phyloP scores from a whole-genome alignment of 2,329 filamentous ascomycete species.

The Xylariaceae sp. region DNA sequence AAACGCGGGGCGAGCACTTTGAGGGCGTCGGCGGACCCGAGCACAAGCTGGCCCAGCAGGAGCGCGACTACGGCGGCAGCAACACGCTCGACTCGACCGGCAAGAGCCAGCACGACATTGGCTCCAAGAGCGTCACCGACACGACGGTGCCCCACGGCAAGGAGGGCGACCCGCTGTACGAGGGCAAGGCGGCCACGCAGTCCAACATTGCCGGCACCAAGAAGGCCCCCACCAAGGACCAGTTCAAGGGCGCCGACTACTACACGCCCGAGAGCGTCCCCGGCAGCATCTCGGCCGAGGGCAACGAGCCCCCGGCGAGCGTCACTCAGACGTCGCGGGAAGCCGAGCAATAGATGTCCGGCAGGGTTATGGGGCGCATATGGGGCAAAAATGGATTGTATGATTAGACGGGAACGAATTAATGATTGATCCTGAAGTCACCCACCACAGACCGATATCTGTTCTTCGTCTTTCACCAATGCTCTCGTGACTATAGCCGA shows the following conservation, averaged over 20 bases:
- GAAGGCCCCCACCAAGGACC: slow-evolving; percentile 27
- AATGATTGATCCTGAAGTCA: too few species aligned
- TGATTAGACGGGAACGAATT: neutral
- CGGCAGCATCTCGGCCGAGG: slow-evolving; percentile 34
- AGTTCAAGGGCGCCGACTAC: slow-evolving; percentile 34
- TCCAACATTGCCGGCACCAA: slow-evolving; percentile 31
- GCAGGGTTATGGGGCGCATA: neutral
- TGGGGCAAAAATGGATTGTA: neutral
- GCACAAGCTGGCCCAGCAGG: slow-evolving; percentile 28
- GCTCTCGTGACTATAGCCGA: too few species aligned
- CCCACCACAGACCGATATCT: too few species aligned
- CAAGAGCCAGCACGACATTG: slow-evolving; percentile 7
- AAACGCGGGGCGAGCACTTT: slow-evolving; percentile 36
- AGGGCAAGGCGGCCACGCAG: slow-evolving; percentile 30
- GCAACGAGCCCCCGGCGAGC: slow-evolving; percentile 32
- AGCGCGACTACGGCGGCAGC: slow-evolving; percentile 25
- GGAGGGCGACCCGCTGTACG: slow-evolving; percentile 21
- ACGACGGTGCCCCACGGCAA: slow-evolving; percentile 25
- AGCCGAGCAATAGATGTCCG: slow-evolving; percentile 15
- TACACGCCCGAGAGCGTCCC: slow-evolving; percentile 34
- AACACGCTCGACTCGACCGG: slow-evolving; percentile 25
- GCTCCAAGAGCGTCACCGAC: slow-evolving; percentile 12
- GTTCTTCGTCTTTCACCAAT: too few species aligned
- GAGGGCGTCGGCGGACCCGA: slow-evolving; percentile 36
- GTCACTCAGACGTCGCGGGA: slow-evolving; percentile 28